phyloP scores from a whole-genome alignment of 345 rosid genomes.

The Clarkia xantiana region DNA sequence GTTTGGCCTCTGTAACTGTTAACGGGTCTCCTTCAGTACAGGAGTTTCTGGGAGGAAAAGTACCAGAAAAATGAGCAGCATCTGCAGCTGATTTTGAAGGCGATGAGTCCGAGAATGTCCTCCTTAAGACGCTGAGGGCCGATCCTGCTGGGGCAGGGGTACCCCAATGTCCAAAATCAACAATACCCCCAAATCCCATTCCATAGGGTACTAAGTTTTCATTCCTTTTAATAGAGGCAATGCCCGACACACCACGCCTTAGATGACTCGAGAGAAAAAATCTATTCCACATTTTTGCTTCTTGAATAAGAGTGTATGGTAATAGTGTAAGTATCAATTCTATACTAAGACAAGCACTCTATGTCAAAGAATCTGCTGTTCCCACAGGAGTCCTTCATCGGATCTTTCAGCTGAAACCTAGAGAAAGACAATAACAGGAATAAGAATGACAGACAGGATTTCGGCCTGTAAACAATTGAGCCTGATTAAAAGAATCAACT shows the following conservation, averaged over 20 bases:
- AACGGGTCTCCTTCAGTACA: slow-evolving; percentile 12
- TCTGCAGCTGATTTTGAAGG: not conserved
- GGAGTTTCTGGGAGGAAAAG: not conserved
- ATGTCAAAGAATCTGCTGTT: no score
- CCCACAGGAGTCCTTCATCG: no score
- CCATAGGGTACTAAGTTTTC: not conserved
- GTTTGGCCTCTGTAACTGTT: slow-evolving; percentile 53
- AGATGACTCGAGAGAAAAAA: slow-evolving; percentile 1
- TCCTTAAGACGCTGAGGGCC: not conserved
- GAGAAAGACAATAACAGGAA: no score
- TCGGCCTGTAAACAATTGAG: no score
- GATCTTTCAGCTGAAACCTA: no score
- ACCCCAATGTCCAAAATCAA: not conserved
- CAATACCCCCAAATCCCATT: slow-evolving; percentile 3
- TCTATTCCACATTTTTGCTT: not conserved
- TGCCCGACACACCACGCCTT: slow-evolving; percentile 1
- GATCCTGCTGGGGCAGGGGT: not conserved
- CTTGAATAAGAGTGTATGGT: not conserved
- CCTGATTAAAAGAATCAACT: no score
- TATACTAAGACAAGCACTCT: no score
- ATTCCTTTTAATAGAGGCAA: not conserved
- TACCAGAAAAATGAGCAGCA: not conserved
- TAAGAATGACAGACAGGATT: no score
- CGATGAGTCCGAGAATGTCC: not conserved
- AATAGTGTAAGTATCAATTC: no score